Conservation (phyloP, 2,329 filamentous ascomycete species). For the Beauveria rudraprayagi region DNA sequence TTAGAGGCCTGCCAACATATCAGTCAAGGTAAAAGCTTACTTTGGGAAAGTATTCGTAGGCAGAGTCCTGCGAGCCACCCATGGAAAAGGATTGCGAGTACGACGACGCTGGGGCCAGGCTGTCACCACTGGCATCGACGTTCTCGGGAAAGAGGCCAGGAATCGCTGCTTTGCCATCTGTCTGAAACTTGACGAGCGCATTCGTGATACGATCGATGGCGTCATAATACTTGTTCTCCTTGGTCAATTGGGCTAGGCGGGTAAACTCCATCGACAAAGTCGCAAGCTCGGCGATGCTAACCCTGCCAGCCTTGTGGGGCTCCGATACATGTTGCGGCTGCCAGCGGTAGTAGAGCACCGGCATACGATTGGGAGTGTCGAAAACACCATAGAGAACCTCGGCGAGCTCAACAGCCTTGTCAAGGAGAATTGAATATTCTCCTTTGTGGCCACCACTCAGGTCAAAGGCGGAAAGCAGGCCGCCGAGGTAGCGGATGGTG, state of each 20-base stretch:
- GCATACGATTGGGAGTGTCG: conserved; percentile 92
- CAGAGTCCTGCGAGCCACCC: conserved; percentile 61
- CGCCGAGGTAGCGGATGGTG: conserved; percentile 83
- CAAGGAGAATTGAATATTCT: conserved; percentile 57
- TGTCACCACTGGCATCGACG: conserved; percentile 67
- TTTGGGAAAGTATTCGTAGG: conserved; percentile 64
- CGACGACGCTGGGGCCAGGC: conserved; percentile 41
- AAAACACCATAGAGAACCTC: conserved; percentile 77
- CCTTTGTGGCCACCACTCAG: conserved; percentile 56
- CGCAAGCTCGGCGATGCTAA: conserved; percentile 64
- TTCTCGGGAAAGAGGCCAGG: conserved; percentile 74
- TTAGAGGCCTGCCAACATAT: conserved; percentile 16
- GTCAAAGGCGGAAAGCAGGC: conserved; percentile 79
- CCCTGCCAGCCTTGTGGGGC: conserved; percentile 52
- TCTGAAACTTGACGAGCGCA: conserved; percentile 67
- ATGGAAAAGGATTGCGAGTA: conserved; percentile 46
- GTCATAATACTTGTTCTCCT: conserved; percentile 78
- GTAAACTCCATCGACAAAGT: conserved; percentile 85
- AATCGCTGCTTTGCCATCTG: conserved; percentile 51
- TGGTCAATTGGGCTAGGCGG: conserved; percentile 76
- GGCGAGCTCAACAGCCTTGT: conserved; percentile 71
- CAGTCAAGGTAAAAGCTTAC: conserved; percentile 19
- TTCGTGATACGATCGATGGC: conserved; percentile 80
- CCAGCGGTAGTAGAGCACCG: conserved; percentile 73
- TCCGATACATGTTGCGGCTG: conserved; percentile 55